Conservation (phyloP, 2,329 filamentous ascomycete species). For the Leptographium radiaticola region DNA sequence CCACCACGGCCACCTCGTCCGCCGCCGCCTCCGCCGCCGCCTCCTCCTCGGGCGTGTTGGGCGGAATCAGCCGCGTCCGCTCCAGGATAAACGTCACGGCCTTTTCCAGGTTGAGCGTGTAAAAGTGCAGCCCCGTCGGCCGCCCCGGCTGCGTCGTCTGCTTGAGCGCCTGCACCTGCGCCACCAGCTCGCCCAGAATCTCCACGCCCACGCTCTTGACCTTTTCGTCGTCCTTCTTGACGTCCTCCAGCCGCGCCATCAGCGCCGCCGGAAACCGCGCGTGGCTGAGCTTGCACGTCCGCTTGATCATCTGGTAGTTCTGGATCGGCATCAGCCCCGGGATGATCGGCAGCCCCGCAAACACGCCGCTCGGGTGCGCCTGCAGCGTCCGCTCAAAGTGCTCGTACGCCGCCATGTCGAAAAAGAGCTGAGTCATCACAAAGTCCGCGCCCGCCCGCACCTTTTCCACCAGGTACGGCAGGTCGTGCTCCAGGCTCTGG, state of each 20-base stretch:
- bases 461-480: slow-evolving; percentile 86
- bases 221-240: slow-evolving; percentile 67
- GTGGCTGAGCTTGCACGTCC: slow-evolving; percentile 90
- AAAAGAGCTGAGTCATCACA: slow-evolving; percentile 97
- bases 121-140: slow-evolving; percentile 85
- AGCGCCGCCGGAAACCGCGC: slow-evolving; percentile 64
- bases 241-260: slow-evolving; percentile 54
- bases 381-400: slow-evolving; percentile 65
- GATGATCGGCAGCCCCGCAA: slow-evolving; percentile 79
- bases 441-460: slow-evolving; percentile 87
- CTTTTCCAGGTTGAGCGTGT: slow-evolving; percentile 93
- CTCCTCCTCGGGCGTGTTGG: slow-evolving; percentile 30
- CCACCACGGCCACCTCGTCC: slow-evolving; percentile 36
- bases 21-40: slow-evolving; percentile 31
- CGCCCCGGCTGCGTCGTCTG: slow-evolving; percentile 32
- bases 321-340: slow-evolving; percentile 96
- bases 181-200: slow-evolving; percentile 72
- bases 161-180: slow-evolving; percentile 56
- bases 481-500: slow-evolving; percentile 61
- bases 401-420: slow-evolving; percentile 73
- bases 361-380: slow-evolving; percentile 69
- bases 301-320: slow-evolving; percentile 87
- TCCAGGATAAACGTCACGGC: slow-evolving; percentile 89
- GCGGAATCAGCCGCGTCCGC: slow-evolving; percentile 67
- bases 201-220: slow-evolving; percentile 72